Percentiles rank a stretch among this genome's conserved stretches.
Evolutionary conservation across 2,329 filamentous ascomycete genomes (phyloP).

Genomic region (Exophiala oligosperma): DNA sequence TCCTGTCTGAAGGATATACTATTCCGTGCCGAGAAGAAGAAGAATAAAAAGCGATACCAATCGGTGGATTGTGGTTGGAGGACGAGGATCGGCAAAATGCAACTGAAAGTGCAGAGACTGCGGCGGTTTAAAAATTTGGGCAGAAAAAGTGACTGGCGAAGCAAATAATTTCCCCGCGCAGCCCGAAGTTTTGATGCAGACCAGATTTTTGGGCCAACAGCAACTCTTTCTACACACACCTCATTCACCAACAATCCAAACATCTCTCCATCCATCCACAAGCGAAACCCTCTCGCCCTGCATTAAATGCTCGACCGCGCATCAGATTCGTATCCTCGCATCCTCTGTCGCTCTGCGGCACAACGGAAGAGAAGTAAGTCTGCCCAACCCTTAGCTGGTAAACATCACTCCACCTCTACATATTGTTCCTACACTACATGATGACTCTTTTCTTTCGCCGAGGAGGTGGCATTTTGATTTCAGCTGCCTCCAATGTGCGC

Average conservation of each 20-base stretch:
- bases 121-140: neutral
- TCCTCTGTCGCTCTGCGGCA: conserved; percentile 13
- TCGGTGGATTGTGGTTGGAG: conserved; percentile 22
- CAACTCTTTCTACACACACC: neutral
- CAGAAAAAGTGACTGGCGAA: neutral
- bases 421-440: conserved; percentile 38
- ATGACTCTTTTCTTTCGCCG: conserved; percentile 47
- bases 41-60: neutral
- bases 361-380: conserved; percentile 24
- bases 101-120: neutral
- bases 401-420: conserved; percentile 20
- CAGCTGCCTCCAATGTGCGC: conserved; percentile 51
- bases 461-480: conserved; percentile 55
- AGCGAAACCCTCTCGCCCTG: neutral
- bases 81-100: conserved; percentile 11
- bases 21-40: neutral
- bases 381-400: conserved; percentile 11
- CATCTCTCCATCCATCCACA: neutral
- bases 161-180: conserved; percentile 12
- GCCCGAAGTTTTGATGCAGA: neutral
- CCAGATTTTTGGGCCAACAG: neutral
- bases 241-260: neutral
- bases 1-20: neutral
- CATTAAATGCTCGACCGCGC: neutral
- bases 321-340: neutral